Conservation (phyloP, 768 basidiomycete genomes). For the Vararia minispora region DNA sequence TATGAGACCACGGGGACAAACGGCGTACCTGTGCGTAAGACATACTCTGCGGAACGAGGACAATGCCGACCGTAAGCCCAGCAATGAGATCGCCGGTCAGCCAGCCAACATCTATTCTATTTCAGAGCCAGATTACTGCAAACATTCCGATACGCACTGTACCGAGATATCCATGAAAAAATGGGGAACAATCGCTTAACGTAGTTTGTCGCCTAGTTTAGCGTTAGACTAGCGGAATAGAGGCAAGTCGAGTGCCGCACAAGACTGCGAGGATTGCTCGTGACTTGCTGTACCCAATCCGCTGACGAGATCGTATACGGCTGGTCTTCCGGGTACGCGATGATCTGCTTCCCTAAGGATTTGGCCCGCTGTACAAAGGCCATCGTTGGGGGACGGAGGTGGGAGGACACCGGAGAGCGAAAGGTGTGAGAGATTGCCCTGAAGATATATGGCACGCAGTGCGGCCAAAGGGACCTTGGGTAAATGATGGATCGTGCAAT, state of each 20-base stretch:
- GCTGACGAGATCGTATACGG: conserved; percentile 49
- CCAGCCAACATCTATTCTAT: conserved; percentile 44
- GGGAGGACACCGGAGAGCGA: conserved; percentile 1
- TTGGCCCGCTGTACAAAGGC: conserved; percentile 24
- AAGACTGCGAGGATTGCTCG: conserved; percentile 33
- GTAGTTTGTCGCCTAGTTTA: conserved; percentile 46
- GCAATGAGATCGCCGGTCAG: conserved; percentile 80
- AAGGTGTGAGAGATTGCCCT: not conserved
- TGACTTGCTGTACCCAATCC: conserved; percentile 37
- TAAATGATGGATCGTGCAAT: not conserved
- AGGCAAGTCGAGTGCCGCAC: conserved; percentile 27
- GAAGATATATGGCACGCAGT: conserved; percentile 1
- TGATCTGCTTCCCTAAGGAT: conserved; percentile 41
- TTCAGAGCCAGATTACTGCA: not conserved
- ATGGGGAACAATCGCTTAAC: conserved; percentile 75
- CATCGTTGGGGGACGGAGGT: conserved; percentile 26
- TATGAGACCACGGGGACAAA: not conserved
- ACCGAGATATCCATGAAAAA: conserved; percentile 73
- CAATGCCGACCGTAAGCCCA: conserved; percentile 89
- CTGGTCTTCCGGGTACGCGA: conserved; percentile 48
- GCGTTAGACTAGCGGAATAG: not conserved
- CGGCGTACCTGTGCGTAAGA: conserved; percentile 64
- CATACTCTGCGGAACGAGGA: conserved; percentile 91
- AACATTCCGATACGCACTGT: conserved; percentile 42
- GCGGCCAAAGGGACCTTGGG: not conserved